phyloP scores from a whole-genome alignment of 2,329 filamentous ascomycete genomes.

The Alternaria gansuensis region DNA sequence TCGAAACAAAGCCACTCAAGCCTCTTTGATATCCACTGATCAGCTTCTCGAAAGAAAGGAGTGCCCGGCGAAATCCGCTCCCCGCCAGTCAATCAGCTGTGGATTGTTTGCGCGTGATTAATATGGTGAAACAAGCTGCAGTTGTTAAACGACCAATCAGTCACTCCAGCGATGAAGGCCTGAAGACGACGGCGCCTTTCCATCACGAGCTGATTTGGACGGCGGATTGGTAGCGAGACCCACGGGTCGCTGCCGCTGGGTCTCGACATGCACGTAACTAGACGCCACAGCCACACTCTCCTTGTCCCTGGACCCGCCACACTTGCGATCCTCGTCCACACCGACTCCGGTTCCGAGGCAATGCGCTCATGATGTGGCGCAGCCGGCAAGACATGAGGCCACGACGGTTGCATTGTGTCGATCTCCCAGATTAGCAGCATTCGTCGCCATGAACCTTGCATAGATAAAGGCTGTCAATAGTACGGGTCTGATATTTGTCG shows the following conservation, averaged over 20 bases:
- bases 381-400: slow-evolving; percentile 18
- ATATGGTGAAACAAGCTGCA: too few relatives aligned
- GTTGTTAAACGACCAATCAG: slow-evolving; percentile 27
- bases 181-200: slow-evolving; percentile 20
- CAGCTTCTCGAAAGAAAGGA: too few relatives aligned
- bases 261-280: slow-evolving; percentile 11
- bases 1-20: too few relatives aligned
- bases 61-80: too few relatives aligned
- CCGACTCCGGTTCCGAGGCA: slow-evolving; percentile 13
- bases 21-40: too few relatives aligned
- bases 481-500: slow-evolving; percentile 15
- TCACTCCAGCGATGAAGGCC: background rate
- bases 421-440: slow-evolving; percentile 10
- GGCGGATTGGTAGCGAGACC: slow-evolving; percentile 25
- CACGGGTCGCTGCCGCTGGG: slow-evolving; percentile 12
- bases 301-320: slow-evolving; percentile 20
- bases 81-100: too few relatives aligned
- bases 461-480: slow-evolving; percentile 12
- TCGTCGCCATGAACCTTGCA: slow-evolving; percentile 3
- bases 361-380: slow-evolving; percentile 32
- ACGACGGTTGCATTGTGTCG: slow-evolving; percentile 23
- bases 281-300: slow-evolving; percentile 22
- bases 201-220: slow-evolving; percentile 19
- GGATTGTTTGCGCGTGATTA: too few relatives aligned
- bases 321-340: slow-evolving; percentile 9